These are phyloP conservation scores for Blastocystis sp. DNA, from an alignment of 352 stramenopile genomes.

Conservation along the genomic window DNA sequence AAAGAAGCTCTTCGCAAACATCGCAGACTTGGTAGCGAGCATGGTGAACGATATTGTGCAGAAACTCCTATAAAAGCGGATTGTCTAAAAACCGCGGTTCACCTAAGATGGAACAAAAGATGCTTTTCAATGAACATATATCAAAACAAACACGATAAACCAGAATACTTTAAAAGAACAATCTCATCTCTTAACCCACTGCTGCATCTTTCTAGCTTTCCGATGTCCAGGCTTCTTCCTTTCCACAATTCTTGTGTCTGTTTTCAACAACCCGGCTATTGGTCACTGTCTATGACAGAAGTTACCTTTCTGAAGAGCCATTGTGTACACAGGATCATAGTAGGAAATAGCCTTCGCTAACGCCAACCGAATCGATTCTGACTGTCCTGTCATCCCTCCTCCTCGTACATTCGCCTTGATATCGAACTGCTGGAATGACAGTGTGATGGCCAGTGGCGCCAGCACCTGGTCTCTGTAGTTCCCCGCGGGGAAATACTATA, in stretches of 20 bases:
- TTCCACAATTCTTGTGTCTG: conserved; percentile 89
- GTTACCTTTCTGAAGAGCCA: background rate
- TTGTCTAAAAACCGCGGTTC: too few relatives aligned
- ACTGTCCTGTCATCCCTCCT: conserved; percentile 84
- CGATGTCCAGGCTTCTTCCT: conserved; percentile 87
- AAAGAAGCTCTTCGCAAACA: conserved; percentile 14
- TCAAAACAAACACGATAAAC: conserved; percentile 5
- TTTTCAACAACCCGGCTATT: conserved; percentile 80
- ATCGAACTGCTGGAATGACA: conserved; percentile 74
- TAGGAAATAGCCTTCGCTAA: conserved; percentile 83
- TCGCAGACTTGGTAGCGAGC: conserved; percentile 4
- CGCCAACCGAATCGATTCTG: conserved; percentile 83
- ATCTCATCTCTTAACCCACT: conserved; percentile 92
- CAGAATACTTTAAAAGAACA: background rate
- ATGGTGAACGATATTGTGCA: conserved; percentile 2
- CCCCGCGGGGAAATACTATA: conserved; percentile 64
- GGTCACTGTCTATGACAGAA: background rate
- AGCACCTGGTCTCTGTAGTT: conserved; percentile 64
- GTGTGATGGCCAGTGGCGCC: conserved; percentile 66
- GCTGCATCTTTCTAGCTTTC: conserved; percentile 91
- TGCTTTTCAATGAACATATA: background rate
- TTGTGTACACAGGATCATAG: conserved; percentile 79
- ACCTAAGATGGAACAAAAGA: too few relatives aligned
- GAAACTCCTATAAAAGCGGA: background rate
- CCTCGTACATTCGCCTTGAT: conserved; percentile 82